A percentile compares a stretch with the other conserved stretches of the same genome.
Evolutionary conservation across 2,329 filamentous ascomycete species (phyloP).

Genomic region (Proliferodiscus dingleyae): DNA sequence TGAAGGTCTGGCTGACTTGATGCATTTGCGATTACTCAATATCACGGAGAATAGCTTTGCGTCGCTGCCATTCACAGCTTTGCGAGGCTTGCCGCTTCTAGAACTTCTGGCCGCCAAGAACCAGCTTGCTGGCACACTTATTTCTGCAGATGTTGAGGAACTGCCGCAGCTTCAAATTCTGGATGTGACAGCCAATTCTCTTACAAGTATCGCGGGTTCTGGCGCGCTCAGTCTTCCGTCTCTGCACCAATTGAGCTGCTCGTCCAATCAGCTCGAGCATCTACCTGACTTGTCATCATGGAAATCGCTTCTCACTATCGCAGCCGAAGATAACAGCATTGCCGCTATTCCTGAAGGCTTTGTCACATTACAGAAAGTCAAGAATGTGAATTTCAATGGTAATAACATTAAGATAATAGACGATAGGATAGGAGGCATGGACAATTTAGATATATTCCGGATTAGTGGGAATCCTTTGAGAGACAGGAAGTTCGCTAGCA

Average conservation of each 20-base stretch:
- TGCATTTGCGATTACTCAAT: constrained; percentile 69
- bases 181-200: constrained; percentile 71
- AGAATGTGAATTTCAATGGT: constrained; percentile 75
- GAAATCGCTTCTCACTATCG: constrained; percentile 66
- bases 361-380: constrained; percentile 59
- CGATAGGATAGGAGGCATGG: constrained; percentile 74
- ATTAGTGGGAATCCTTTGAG: constrained; percentile 86
- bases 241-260: constrained; percentile 70
- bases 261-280: constrained; percentile 69
- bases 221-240: constrained; percentile 50
- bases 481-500: constrained; percentile 79
- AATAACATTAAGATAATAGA: constrained; percentile 79
- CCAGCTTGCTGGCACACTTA: constrained; percentile 66
- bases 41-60: constrained; percentile 74
- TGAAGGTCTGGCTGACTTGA: constrained; percentile 59
- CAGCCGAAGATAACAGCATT: constrained; percentile 79
- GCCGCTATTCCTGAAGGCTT: constrained; percentile 73
- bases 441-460: constrained; percentile 66
- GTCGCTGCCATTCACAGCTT: constrained; percentile 62
- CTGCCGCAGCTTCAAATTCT: constrained; percentile 66
- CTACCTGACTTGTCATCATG: constrained; percentile 74
- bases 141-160: constrained; percentile 54
- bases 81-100: constrained; percentile 64
- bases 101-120: constrained; percentile 77
- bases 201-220: constrained; percentile 39